Evolutionary conservation across 2,329 filamentous ascomycete species (phyloP), one percentile per base, ranked within the genome.

Genomic region (Curvularia spicifera): DNA sequence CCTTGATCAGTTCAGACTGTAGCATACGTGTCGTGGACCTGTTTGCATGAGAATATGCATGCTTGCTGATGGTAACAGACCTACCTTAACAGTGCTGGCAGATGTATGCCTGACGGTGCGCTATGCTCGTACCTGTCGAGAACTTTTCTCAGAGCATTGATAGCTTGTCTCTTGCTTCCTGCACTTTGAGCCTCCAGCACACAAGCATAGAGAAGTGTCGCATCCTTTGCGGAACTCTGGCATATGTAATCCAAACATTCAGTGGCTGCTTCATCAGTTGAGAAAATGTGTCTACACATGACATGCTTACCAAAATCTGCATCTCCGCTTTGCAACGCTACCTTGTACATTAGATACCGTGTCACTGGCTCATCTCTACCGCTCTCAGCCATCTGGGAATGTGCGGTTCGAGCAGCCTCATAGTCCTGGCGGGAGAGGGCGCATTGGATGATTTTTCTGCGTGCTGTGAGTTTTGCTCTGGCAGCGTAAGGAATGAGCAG

Each of bases 201-300:
- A 67, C 93, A 97, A 1, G 91, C 90, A 63, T 93, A 92, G 0
- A 97, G 80, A 43, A 92, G 85, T 13, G 87, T 86, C 20, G 81
- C 79, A 33, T 88, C 84, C 22, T 83, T 81, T 0, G 79, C 72
- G 0, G 82, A 80, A 6, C 79, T 72, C n/a, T 80, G 80, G 54
- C 82, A 83, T 26, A 97, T 78, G 2, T 78, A 73, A 26, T 86
- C 79, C 2, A 96, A 82, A 68, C 88, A 91, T 45, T 87, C 82
- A 20, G 80, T 75, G n/a, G 89, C 89, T 72, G 83, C 0, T 24
- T 15, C 33, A 51, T 73, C 50, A 68, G 66, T 50, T 22, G 3
- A 24, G 39, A 3, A 15, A 5, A 18, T 3, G 9, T 35, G 13
- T 24, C 22, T 24, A 24, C 22, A 24, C 22, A 33, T 1, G 20